phyloP scores from a whole-genome alignment of 2,329 filamentous ascomycete genomes.

The Claviceps sp. region DNA sequence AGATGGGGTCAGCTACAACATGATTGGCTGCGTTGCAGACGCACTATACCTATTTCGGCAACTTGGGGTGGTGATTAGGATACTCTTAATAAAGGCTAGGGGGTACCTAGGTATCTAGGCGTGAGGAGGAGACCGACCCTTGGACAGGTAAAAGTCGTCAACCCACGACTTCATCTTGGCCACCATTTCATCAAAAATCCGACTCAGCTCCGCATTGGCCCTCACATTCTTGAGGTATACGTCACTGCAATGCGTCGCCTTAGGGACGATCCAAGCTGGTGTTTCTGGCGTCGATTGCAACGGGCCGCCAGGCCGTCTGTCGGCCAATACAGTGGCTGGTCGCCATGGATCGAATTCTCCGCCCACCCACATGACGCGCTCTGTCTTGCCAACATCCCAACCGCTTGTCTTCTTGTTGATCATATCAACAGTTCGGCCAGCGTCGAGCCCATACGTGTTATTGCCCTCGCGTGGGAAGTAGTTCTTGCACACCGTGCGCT shows the following conservation, averaged over 20 bases:
- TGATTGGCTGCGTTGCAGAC: too few species aligned
- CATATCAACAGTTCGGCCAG: conserved; percentile 12
- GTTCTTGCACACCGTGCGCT: conserved; percentile 38
- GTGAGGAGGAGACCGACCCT: neutral
- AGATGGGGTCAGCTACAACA: too few species aligned
- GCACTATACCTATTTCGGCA: too few species aligned
- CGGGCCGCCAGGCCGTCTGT: conserved; percentile 40
- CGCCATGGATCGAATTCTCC: conserved; percentile 49
- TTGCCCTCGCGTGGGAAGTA: conserved; percentile 32
- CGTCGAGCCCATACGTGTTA: conserved; percentile 18
- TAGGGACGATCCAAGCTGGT: conserved; percentile 39
- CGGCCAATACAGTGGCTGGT: conserved; percentile 36
- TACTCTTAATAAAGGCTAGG: too few species aligned
- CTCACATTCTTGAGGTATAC: conserved; percentile 29
- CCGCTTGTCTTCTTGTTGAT: conserved; percentile 44
- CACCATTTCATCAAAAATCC: neutral
- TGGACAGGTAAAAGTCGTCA: conserved; percentile 26
- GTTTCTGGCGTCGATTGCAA: conserved; percentile 29
- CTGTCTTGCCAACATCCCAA: conserved; percentile 37
- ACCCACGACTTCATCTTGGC: conserved; percentile 38
- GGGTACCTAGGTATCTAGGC: neutral
- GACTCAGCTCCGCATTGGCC: conserved; percentile 32
- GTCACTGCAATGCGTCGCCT: conserved; percentile 43
- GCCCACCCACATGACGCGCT: conserved; percentile 43
- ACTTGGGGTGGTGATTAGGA: too few species aligned